A percentile compares a stretch with the other conserved stretches of the same genome.
phyloP scores from a whole-genome alignment of 305 asterid genomes.

The Solanum hybrid region DNA sequence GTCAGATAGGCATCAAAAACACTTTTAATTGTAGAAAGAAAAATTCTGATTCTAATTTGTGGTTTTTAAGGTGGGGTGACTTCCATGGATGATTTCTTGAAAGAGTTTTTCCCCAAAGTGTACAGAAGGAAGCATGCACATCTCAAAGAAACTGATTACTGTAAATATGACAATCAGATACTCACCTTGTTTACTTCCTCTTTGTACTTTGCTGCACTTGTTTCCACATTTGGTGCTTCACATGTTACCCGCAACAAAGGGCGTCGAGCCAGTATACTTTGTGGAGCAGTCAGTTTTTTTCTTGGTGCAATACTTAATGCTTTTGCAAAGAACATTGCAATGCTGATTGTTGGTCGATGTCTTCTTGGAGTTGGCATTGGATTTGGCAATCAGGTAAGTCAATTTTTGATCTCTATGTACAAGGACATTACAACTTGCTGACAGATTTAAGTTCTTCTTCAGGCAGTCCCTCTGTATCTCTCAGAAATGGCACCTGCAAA shows the following conservation, averaged over 20 bases:
- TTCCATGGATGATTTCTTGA: conserved; percentile 65
- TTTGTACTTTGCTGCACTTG: conserved; percentile 50
- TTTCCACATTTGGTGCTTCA: conserved; percentile 63
- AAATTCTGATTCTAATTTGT: not conserved
- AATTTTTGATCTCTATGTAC: not conserved
- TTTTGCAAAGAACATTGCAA: conserved; percentile 43
- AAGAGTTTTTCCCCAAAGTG: conserved; percentile 40
- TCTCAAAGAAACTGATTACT: conserved; percentile 45
- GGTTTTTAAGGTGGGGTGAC: conserved; percentile 52
- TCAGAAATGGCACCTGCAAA: conserved; percentile 78
- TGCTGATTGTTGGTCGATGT: conserved; percentile 52
- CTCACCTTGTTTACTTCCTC: conserved; percentile 68
- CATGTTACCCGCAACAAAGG: conserved; percentile 50
- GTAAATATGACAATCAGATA: conserved; percentile 48
- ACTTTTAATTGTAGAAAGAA: not conserved
- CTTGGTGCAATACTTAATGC: conserved; percentile 53
- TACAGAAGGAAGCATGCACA: conserved; percentile 40
- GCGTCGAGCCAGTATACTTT: conserved; percentile 46
- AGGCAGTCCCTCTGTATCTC: conserved; percentile 65
- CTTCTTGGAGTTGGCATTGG: conserved; percentile 69
- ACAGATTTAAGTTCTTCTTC: not conserved
- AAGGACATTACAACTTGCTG: not conserved
- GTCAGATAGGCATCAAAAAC: not conserved
- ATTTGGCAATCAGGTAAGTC: conserved; percentile 54
- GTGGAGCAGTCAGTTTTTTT: conserved; percentile 57